These are phyloP conservation scores for Oropetium thomaeum DNA, from an alignment of 176 grass and related monocot genomes.

Conservation along the genomic window DNA sequence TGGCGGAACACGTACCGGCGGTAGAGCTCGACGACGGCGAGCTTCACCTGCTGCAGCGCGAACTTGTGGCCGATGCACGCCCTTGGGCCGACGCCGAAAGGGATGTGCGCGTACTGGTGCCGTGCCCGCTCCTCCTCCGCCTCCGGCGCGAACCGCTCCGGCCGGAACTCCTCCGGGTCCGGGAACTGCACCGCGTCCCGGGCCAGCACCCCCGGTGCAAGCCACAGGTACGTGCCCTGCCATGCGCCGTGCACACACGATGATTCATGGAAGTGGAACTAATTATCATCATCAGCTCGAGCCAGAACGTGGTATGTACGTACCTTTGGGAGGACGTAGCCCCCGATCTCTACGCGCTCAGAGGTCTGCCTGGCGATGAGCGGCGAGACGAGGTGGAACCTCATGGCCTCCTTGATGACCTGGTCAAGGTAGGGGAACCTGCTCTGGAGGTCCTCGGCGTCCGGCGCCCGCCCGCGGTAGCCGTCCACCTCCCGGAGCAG, in stretches of 20 bases:
- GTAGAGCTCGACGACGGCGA: slow-evolving; percentile 69
- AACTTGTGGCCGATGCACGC: slow-evolving; percentile 89
- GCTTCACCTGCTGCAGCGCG: slow-evolving; percentile 87
- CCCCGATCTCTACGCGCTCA: slow-evolving; percentile 64
- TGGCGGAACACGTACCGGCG: slow-evolving; percentile 66
- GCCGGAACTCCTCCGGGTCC: slow-evolving; percentile 66
- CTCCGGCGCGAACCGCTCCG: slow-evolving; percentile 62
- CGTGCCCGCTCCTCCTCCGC: slow-evolving; percentile 57
- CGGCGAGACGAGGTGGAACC: slow-evolving; percentile 77
- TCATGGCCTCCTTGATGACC: slow-evolving; percentile 96
- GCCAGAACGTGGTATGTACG: not conserved
- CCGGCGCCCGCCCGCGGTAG: slow-evolving; percentile 28
- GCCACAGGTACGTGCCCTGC: slow-evolving; percentile 83
- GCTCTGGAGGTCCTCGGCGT: slow-evolving; percentile 59
- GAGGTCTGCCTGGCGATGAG: slow-evolving; percentile 90
- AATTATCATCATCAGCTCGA: not conserved
- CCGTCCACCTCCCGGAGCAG: slow-evolving; percentile 70
- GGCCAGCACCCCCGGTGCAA: slow-evolving; percentile 78
- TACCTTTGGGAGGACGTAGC: slow-evolving; percentile 81
- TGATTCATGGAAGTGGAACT: no score
- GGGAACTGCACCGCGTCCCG: slow-evolving; percentile 82
- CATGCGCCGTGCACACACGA: not conserved
- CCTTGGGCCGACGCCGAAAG: slow-evolving; percentile 74
- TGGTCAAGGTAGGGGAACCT: slow-evolving; percentile 83
- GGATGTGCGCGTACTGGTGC: slow-evolving; percentile 87